Evolutionary conservation across 1,284 basidiomycete genomes (phyloP).

Genomic region (Termitomyces sp.): DNA sequence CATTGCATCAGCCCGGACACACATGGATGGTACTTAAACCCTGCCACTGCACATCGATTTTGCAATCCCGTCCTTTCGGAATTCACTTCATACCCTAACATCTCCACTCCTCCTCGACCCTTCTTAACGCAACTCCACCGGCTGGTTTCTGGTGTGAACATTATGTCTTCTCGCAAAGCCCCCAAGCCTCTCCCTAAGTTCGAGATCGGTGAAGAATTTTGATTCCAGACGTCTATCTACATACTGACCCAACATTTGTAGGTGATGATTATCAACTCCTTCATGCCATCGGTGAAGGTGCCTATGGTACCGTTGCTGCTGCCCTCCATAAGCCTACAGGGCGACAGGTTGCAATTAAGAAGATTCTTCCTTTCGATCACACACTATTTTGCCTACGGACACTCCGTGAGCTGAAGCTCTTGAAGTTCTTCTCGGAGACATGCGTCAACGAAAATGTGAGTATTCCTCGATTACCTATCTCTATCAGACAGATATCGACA

Average conservation of each 20-base stretch:
- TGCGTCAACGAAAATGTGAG: constrained; percentile 60
- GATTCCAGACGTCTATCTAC: constrained; percentile 3
- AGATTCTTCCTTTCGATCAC: constrained; percentile 82
- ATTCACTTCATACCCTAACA: constrained; percentile 20
- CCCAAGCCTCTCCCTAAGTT: constrained; percentile 59
- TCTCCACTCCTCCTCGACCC: constrained; percentile 10
- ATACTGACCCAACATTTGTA: constrained; percentile 21
- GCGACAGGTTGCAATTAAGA: constrained; percentile 75
- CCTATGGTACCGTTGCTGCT: constrained; percentile 68
- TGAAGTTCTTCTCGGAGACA: constrained; percentile 79
- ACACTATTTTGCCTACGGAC: constrained; percentile 77
- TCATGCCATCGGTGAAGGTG: constrained; percentile 73
- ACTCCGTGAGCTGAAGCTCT: constrained; percentile 73
- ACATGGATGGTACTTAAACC: constrained; percentile 18
- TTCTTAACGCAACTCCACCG: constrained; percentile 26
- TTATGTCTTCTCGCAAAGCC: constrained; percentile 45
- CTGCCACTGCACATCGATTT: constrained; percentile 11
- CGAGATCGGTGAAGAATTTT: constrained; percentile 47
- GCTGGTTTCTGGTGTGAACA: constrained; percentile 38
- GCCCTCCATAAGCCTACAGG: constrained; percentile 63
- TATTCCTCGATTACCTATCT: background rate
- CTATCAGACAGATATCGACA: background rate
- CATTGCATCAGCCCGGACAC: constrained; percentile 12
- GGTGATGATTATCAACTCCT: constrained; percentile 73
- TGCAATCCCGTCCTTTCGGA: constrained; percentile 27